Conservation (phyloP, 129 eudicot genomes). For the Flaveria robusta region DNA sequence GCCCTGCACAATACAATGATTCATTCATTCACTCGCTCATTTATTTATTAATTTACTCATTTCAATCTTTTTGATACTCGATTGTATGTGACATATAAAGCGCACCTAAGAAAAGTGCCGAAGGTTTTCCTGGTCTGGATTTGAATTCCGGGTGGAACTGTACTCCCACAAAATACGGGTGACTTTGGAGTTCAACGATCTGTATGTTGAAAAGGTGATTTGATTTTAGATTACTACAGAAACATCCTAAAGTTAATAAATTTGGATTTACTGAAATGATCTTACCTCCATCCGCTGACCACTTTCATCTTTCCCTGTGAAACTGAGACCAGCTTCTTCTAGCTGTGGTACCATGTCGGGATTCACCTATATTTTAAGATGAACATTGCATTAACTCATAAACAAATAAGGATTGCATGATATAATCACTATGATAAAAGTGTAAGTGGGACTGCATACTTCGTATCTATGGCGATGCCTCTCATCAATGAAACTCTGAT, state of each 20-base stretch:
- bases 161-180: conserved; percentile 83
- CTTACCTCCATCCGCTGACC: conserved; percentile 94
- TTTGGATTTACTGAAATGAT: background rate
- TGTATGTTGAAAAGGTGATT: conserved; percentile 22
- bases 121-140: conserved; percentile 91
- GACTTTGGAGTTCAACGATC: conserved; percentile 83
- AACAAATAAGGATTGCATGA: background rate
- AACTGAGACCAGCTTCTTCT: conserved; percentile 80
- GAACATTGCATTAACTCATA: background rate
- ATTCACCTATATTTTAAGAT: conserved; percentile 57
- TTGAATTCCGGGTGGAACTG: conserved; percentile 97
- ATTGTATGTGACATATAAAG: background rate
- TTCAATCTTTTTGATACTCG: background rate
- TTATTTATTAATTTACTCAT: background rate
- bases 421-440: background rate
- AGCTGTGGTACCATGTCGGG: conserved; percentile 84
- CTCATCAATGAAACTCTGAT: conserved; percentile 68
- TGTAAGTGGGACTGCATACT: conserved; percentile 39
- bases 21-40: background rate
- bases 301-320: conserved; percentile 92
- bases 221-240: background rate
- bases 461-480: conserved; percentile 97
- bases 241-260: background rate
- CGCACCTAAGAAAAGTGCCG: conserved; percentile 80
- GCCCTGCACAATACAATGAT: conserved; percentile 45